Base-by-base conservation (phyloP, 2,329 filamentous ascomycete genomes). In the Diaporthe caulivora region DNA sequence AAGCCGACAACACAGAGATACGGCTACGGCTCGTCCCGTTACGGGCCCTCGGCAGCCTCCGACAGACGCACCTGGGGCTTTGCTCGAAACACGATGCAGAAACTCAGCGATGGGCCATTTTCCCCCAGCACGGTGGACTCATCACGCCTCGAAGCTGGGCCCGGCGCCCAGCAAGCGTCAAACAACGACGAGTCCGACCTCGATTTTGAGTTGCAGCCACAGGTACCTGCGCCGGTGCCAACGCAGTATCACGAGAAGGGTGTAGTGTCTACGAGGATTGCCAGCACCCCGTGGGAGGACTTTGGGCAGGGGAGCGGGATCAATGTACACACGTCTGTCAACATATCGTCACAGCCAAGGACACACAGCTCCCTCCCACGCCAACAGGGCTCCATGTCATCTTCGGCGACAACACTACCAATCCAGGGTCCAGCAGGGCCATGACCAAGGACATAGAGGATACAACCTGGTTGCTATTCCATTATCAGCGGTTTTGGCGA, bases 1-100 rank as follows among this genome's bases (percentile, higher is more conserved):
- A 73, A 65, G n/a, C 57, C 29, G 29, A 55, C 57, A 11, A 71
- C 57, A 40, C 70, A 58, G 31, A 67, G 54, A 24, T 72, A 70
- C n/a, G 68, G 54, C n/a, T 57, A 60, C 6, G 68, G 51, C 10
- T 15, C 68, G 10, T 40, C 68, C 29, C 68, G 31, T 26, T 34
- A 70, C n/a, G 54, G 68, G 11, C 21, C 47, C 21, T 37, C 68
- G 34, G 54, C n/a, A 17, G 34, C 29, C 18, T 51, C 21, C 44
- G 40, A 60, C 42, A 47, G 40, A 7, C 54, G 44, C 29, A 40
- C 54, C 5, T 49, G 37, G 42, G 68, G 44, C 51, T 40, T 49
- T 1, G 42, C 44, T 51, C 42, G 40, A 15, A 67, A 51, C 31
- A 70, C 47, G 24, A 70, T 60, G 68, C 53, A 70, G 40, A 58